phyloP scores from a whole-genome alignment of 805 yeast genomes.

The Nakazawaea peltata region DNA sequence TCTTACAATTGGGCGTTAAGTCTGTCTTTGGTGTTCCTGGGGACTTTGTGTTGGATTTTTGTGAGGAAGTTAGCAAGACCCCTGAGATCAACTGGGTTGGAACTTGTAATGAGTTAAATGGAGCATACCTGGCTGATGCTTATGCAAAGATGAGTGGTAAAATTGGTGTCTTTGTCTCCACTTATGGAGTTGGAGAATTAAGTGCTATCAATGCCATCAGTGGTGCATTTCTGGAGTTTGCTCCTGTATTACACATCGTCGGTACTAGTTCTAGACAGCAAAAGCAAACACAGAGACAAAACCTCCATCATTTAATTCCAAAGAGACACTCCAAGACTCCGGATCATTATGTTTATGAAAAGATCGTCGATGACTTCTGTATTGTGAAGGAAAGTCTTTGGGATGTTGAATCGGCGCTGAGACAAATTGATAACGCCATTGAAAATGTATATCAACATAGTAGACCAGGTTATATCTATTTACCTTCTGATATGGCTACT shows the following conservation, averaged over 20 bases:
- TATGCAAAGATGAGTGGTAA: constrained; percentile 29
- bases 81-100: constrained; percentile 29
- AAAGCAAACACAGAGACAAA: constrained; percentile 10
- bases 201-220: constrained; percentile 42
- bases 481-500: constrained; percentile 66
- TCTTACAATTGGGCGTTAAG: constrained; percentile 33
- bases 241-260: constrained; percentile 41
- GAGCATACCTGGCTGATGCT: constrained; percentile 44
- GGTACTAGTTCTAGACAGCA: constrained; percentile 28
- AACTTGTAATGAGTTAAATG: constrained; percentile 43
- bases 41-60: constrained; percentile 44
- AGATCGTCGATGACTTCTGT: constrained; percentile 47
- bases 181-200: constrained; percentile 45
- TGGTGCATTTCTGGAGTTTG: constrained; percentile 39
- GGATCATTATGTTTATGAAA: constrained; percentile 60
- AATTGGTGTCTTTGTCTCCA: constrained; percentile 35
- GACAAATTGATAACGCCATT: constrained; percentile 65
- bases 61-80: constrained; percentile 34
- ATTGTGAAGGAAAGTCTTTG: constrained; percentile 46
- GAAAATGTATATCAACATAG: constrained; percentile 42
- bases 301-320: constrained; percentile 39
- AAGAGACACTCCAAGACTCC: constrained; percentile 32
- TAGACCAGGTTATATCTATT: constrained; percentile 78
- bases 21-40: constrained; percentile 54
- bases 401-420: constrained; percentile 37